These are phyloP conservation scores for Yamadazyma aaseri DNA, from an alignment of 1,139 yeast genomes.

Conservation along the genomic window DNA sequence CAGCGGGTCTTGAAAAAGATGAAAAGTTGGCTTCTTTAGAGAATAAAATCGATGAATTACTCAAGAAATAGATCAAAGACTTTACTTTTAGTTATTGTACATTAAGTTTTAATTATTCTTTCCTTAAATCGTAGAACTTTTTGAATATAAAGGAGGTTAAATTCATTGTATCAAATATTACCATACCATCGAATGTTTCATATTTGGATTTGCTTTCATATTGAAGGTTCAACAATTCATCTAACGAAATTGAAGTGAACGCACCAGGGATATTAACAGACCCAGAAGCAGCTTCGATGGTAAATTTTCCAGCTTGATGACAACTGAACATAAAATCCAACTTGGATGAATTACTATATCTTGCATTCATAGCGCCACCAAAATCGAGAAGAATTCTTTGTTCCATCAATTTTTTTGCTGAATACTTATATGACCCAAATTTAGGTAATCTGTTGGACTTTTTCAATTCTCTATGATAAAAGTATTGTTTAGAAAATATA, in stretches of 20 bases:
- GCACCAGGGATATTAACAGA: slow-evolving; percentile 53
- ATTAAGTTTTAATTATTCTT: slow-evolving; percentile 16
- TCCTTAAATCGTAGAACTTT: slow-evolving; percentile 60
- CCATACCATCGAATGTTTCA: slow-evolving; percentile 63
- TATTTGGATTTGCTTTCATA: slow-evolving; percentile 54
- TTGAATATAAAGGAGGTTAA: slow-evolving; percentile 67
- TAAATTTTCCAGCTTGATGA: slow-evolving; percentile 69
- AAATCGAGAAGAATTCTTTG: slow-evolving; percentile 65
- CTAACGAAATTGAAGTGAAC: slow-evolving; percentile 53
- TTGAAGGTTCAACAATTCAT: slow-evolving; percentile 67
- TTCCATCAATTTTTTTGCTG: slow-evolving; percentile 73
- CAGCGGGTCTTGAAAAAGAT: slow-evolving; percentile 61
- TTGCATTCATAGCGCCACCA: slow-evolving; percentile 45
- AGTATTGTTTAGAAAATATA: slow-evolving; percentile 76
- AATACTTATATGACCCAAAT: slow-evolving; percentile 82
- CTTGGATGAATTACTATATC: slow-evolving; percentile 54
- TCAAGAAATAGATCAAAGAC: slow-evolving; percentile 27
- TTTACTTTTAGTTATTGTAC: slow-evolving; percentile 4
- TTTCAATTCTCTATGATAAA: slow-evolving; percentile 71
- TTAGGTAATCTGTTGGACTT: slow-evolving; percentile 67
- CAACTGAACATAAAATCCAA: slow-evolving; percentile 75
- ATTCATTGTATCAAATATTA: slow-evolving; percentile 62
- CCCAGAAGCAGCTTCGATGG: slow-evolving; percentile 59
- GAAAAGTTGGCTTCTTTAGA: slow-evolving; percentile 50
- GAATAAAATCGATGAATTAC: slow-evolving; percentile 39